Evolutionary conservation across 805 yeast genomes (phyloP), one percentile per base, ranked within the genome.

Genomic region (Lachancea meyersii): DNA sequence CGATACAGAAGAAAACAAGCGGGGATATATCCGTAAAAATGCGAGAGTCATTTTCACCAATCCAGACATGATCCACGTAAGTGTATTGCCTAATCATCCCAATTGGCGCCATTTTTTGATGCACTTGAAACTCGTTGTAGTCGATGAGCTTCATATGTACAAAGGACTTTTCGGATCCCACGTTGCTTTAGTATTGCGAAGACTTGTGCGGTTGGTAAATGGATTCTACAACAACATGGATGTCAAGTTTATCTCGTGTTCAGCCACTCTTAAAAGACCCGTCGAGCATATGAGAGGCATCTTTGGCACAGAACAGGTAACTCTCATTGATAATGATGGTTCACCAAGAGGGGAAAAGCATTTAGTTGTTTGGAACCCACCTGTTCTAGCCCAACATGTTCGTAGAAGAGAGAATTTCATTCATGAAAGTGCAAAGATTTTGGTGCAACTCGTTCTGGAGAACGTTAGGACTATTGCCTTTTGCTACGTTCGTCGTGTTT

Each of bases 81-180:
- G 89, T 24, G 77, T 93, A 9, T 64, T 93, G 14, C 97, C 98
- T 0, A 75, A 77, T 41, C 86, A 83, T 62, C 73, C 73, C 23
- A 64, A 69, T 19, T 93, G 97, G 97, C 67, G 74, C 32, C 70
- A 73, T 31, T 85, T 89, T 55, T 64, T 93, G 6, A 55, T 64
- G 10, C 73, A 77, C 48, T 64, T 93, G 51, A 77, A 74, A 53
- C 83, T 72, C 53, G 84, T 93, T 3, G 89, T 86, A 0, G 80
- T 93, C 43, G 87, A 85, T 55, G 93, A 85, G 57, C 67, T 93
- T 39, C 99, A 93, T 62, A 80, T 82, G 42, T 93, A 93, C 61
- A 79, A 77, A 48, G 96, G 97, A 0, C 70, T 87, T 0, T 93
- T 93, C 68, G 99, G 99, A 0, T 79, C 95, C 0, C 93, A 93